These are phyloP conservation scores for Acmispon strigosus DNA, from an alignment of 306 rosid genomes.

Conservation along the genomic window DNA sequence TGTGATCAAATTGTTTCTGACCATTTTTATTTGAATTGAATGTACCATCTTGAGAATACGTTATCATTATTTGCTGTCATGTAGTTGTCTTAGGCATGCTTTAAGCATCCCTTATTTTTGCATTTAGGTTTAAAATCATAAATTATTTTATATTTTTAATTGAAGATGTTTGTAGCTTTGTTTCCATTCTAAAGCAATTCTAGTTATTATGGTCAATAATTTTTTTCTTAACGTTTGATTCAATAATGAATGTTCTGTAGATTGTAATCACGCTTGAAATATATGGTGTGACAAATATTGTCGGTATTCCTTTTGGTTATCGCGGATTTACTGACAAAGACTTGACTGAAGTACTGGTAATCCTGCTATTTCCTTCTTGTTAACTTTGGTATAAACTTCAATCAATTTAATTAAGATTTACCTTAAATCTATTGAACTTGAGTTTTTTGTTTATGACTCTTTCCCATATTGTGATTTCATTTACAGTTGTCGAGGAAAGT, in stretches of 20 bases:
- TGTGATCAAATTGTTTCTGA: slow-evolving; percentile 6
- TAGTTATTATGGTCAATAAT: neutral
- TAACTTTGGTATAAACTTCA: neutral
- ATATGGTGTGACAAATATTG: slow-evolving; percentile 80
- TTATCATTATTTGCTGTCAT: neutral
- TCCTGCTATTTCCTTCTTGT: slow-evolving; percentile 17
- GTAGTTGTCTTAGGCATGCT: neutral
- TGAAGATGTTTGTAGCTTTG: slow-evolving; percentile 2
- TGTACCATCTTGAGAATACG: neutral
- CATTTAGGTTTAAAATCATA: neutral
- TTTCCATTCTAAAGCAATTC: neutral
- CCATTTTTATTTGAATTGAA: neutral
- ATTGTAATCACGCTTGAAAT: slow-evolving; percentile 96
- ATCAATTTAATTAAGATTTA: neutral
- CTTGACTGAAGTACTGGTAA: slow-evolving; percentile 74
- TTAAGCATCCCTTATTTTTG: neutral
- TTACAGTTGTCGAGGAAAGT: slow-evolving; percentile 80
- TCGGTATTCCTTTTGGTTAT: slow-evolving; percentile 95
- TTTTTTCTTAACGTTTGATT: slow-evolving; percentile 13
- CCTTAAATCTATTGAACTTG: neutral
- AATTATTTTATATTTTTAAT: neutral
- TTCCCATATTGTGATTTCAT: slow-evolving; percentile 21
- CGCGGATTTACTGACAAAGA: slow-evolving; percentile 84
- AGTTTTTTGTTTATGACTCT: neutral
- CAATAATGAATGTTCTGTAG: slow-evolving; percentile 46